Evolutionary conservation across 768 basidiomycete species (phyloP).

Genomic region (Rhodosporidiobolus sp.): DNA sequence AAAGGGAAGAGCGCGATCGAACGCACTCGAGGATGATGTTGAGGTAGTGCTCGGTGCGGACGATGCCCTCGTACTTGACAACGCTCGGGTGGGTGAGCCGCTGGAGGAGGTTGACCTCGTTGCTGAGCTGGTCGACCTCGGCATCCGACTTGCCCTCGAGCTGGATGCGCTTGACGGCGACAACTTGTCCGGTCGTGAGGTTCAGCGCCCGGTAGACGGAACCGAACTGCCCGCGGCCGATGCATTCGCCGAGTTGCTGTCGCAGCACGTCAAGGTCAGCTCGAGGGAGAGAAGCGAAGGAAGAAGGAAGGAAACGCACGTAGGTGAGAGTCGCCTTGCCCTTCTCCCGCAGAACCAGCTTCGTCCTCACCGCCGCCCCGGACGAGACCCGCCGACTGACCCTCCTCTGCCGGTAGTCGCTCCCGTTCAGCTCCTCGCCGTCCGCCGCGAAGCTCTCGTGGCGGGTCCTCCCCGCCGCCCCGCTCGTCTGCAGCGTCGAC

Average conservation of each 20-base stretch:
- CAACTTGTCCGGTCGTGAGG: constrained; percentile 89
- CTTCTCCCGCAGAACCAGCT: constrained; percentile 73
- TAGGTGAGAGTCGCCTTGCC: constrained; percentile 76
- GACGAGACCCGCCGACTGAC: constrained; percentile 20
- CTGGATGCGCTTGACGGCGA: constrained; percentile 96
- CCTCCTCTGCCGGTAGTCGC: constrained; percentile 11
- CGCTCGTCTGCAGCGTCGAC: not conserved
- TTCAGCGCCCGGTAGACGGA: constrained; percentile 93
- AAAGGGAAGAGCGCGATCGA: constrained; percentile 31
- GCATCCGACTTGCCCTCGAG: constrained; percentile 85
- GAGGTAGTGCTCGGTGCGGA: constrained; percentile 77
- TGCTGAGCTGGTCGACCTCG: constrained; percentile 86
- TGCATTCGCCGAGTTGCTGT: constrained; percentile 96
- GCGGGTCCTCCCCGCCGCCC: constrained; percentile 6
- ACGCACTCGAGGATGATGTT: constrained; percentile 92
- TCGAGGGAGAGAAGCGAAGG: constrained; percentile 26
- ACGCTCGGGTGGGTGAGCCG: constrained; percentile 88
- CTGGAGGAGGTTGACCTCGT: constrained; percentile 89
- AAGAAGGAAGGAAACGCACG: constrained; percentile 56
- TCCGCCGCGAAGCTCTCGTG: constrained; percentile 21
- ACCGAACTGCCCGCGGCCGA: constrained; percentile 95
- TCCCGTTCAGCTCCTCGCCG: not conserved
- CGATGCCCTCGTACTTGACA: constrained; percentile 96
- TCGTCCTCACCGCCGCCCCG: constrained; percentile 59
- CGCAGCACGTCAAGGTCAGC: constrained; percentile 33